phyloP scores from a whole-genome alignment of 441 rosid genomes.

The Daphne laureola region DNA sequence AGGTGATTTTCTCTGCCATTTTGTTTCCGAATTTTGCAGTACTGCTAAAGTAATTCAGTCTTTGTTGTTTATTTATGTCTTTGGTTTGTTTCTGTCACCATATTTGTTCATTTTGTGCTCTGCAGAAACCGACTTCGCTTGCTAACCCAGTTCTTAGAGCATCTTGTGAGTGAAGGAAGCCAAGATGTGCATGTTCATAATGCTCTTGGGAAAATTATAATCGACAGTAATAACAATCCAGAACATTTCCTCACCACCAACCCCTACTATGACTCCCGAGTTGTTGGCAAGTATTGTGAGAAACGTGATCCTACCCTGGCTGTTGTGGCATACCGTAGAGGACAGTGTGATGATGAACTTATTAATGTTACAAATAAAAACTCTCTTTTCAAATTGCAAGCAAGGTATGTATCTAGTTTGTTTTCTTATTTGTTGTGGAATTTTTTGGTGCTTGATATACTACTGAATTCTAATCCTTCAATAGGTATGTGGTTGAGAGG shows the following conservation, averaged over 20 bases:
- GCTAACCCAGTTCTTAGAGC: slow-evolving; percentile 79
- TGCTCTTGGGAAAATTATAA: slow-evolving; percentile 79
- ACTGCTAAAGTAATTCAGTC: no score
- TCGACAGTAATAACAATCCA: slow-evolving; percentile 76
- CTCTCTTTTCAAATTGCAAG: slow-evolving; percentile 66
- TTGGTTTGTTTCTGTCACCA: slow-evolving; percentile 1
- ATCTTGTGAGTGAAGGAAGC: slow-evolving; percentile 85
- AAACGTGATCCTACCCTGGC: slow-evolving; percentile 85
- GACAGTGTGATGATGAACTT: slow-evolving; percentile 68
- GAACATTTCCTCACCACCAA: slow-evolving; percentile 82
- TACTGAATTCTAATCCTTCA: slow-evolving; percentile 5
- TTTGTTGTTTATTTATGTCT: background rate
- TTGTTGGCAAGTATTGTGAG: slow-evolving; percentile 79
- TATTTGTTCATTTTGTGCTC: slow-evolving; percentile 1
- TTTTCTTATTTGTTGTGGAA: background rate
- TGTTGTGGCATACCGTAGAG: slow-evolving; percentile 76
- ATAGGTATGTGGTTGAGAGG: slow-evolving; percentile 71
- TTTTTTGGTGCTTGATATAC: slow-evolving; percentile 5
- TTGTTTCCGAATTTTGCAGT: background rate
- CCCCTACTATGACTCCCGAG: slow-evolving; percentile 72
- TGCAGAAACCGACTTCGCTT: slow-evolving; percentile 67
- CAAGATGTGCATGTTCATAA: slow-evolving; percentile 84
- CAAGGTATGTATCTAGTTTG: slow-evolving; percentile 39
- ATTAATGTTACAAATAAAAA: slow-evolving; percentile 65
- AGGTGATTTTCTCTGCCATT: slow-evolving; percentile 34